phyloP scores from a whole-genome alignment of 495 filamentous ascomycete species.

The Lophiotrema nucula region DNA sequence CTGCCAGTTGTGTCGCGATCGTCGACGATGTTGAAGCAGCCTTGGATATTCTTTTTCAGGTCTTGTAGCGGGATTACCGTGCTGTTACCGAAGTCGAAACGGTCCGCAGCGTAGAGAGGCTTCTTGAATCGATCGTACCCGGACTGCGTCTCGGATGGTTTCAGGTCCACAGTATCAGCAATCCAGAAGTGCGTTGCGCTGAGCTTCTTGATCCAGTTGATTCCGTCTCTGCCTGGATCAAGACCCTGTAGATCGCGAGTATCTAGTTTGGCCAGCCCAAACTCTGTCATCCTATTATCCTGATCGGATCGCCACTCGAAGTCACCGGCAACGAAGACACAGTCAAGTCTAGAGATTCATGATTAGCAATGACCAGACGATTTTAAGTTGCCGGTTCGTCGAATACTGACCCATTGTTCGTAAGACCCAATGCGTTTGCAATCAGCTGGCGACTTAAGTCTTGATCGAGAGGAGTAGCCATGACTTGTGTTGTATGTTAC shows the following conservation, averaged over 20 bases:
- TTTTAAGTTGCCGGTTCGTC: too few relatives aligned
- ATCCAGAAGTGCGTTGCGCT: background rate
- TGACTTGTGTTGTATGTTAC: too few relatives aligned
- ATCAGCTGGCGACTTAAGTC: too few relatives aligned
- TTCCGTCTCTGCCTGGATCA: background rate
- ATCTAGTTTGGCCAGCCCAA: background rate
- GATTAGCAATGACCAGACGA: background rate
- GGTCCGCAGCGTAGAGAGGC: background rate
- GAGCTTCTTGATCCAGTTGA: background rate
- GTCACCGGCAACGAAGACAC: background rate
- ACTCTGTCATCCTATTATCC: background rate
- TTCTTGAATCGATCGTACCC: background rate
- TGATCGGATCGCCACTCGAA: background rate
- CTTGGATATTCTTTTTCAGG: too few relatives aligned
- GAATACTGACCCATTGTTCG: too few relatives aligned
- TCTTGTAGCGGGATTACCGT: too few relatives aligned
- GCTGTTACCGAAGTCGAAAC: slow-evolving; percentile 6
- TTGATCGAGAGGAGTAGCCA: too few relatives aligned
- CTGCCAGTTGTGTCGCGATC: too few relatives aligned
- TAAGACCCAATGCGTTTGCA: too few relatives aligned
- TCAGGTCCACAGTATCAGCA: background rate
- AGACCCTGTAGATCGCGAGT: background rate
- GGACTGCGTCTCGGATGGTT: background rate
- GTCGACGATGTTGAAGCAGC: too few relatives aligned
- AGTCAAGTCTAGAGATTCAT: too few relatives aligned